These are phyloP conservation scores for Eucalyptus erythrocorys DNA, from an alignment of 345 rosid species.

Conservation along the genomic window DNA sequence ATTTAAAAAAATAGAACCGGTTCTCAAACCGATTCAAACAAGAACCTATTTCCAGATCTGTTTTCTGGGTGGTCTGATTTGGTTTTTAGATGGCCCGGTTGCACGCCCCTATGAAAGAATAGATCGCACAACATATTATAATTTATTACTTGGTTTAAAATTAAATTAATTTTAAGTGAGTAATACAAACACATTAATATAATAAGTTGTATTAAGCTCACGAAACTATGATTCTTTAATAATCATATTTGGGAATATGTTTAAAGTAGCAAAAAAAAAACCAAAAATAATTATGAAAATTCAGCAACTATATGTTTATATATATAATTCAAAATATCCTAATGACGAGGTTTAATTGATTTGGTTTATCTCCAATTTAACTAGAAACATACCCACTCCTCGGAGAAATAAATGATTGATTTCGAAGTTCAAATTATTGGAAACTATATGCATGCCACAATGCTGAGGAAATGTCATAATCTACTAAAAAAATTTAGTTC, in stretches of 20 bases:
- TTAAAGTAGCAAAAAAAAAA: no score
- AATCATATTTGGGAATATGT: background rate
- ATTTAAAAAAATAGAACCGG: no score
- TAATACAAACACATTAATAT: background rate
- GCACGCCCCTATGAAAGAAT: no score
- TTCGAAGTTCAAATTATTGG: background rate
- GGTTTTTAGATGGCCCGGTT: fast-evolving
- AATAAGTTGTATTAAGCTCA: background rate
- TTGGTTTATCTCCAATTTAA: background rate
- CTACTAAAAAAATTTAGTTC: background rate
- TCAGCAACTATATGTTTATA: no score
- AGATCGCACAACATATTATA: background rate
- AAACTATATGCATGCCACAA: background rate
- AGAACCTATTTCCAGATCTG: fast-evolving
- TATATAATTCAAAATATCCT: no score
- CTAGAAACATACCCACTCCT: background rate
- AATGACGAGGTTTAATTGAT: no score
- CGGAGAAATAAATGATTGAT: background rate
- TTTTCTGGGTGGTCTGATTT: fast-evolving
- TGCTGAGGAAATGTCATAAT: background rate
- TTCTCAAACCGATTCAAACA: no score
- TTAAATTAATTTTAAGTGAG: background rate
- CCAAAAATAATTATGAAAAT: no score
- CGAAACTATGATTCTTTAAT: background rate
- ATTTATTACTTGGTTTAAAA: background rate